Evolutionary conservation across 306 rosid species (phyloP).

Genomic region (Sophora flavescens): DNA sequence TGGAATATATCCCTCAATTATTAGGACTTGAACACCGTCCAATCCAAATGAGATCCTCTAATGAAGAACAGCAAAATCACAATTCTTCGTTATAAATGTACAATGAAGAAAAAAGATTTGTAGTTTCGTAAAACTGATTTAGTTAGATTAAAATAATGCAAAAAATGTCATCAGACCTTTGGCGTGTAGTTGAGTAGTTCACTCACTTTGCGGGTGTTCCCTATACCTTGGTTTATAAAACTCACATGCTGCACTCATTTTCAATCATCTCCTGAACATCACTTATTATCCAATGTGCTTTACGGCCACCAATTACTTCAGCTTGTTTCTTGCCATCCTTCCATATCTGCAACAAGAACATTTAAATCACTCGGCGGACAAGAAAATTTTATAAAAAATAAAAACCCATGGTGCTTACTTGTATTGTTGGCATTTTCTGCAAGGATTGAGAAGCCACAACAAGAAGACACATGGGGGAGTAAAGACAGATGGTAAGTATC

Average conservation of each 20-base stretch:
- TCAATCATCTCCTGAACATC: constrained; percentile 84
- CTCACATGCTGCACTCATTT: constrained; percentile 49
- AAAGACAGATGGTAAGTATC: constrained; percentile 24
- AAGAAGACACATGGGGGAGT: constrained; percentile 45
- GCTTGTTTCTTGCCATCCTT: constrained; percentile 74
- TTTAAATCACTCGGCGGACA: constrained; percentile 4
- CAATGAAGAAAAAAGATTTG: background rate
- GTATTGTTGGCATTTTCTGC: constrained; percentile 98
- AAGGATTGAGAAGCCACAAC: constrained; percentile 44
- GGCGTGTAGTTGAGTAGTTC: background rate
- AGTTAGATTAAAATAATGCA: constrained; percentile 1
- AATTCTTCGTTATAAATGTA: background rate
- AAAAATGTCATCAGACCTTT: background rate
- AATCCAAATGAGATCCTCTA: background rate
- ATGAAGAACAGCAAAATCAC: background rate
- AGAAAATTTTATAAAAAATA: constrained; percentile 27
- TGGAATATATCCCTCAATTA: background rate
- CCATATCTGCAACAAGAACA: constrained; percentile 74
- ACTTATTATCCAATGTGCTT: constrained; percentile 68
- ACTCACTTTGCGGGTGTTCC: background rate
- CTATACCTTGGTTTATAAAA: background rate
- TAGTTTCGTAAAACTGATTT: constrained; percentile 7
- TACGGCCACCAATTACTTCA: constrained; percentile 85
- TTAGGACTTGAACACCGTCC: constrained; percentile 24
- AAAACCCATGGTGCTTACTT: constrained; percentile 59